These are phyloP conservation scores for Elymus sibiricus DNA, from an alignment of 176 grass and related monocot genomes.

Conservation along the genomic window DNA sequence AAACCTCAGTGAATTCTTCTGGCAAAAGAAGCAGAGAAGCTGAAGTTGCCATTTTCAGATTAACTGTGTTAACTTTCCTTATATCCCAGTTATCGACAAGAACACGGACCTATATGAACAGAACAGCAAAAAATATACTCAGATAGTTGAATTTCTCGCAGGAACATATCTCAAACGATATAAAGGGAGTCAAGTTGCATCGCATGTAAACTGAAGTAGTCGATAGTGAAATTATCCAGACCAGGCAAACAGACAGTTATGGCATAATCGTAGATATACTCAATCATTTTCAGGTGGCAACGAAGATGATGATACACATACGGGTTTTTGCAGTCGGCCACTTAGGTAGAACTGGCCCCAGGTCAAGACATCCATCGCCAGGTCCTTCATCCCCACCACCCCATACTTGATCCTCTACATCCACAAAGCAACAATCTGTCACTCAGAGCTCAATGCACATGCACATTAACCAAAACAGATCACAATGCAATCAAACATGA, in stretches of 20 bases:
- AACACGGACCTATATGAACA: conserved; percentile 32
- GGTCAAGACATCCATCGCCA: conserved; percentile 71
- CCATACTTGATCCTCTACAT: conserved; percentile 87
- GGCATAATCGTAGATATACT: neutral
- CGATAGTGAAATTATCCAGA: neutral
- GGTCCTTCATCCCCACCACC: conserved; percentile 78
- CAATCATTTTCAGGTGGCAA: neutral
- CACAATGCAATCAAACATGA: neutral
- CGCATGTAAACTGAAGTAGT: neutral
- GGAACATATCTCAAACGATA: neutral
- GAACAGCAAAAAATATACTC: neutral
- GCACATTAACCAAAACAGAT: neutral
- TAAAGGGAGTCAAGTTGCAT: neutral
- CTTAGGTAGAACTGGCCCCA: conserved; percentile 93
- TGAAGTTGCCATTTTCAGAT: conserved; percentile 68
- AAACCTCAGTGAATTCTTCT: conserved; percentile 68
- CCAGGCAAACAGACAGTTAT: neutral
- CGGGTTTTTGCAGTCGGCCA: conserved; percentile 93
- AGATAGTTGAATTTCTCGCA: neutral
- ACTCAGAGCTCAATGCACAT: neutral
- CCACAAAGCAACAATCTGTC: neutral
- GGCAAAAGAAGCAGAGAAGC: conserved; percentile 89
- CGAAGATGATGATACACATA: conserved; percentile 30
- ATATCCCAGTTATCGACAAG: conserved; percentile 56
- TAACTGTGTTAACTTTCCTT: conserved; percentile 62